Evolutionary conservation across 768 basidiomycete species (phyloP), one percentile per base, ranked within the genome.

Genomic region (Kwoniella dejecticola): DNA sequence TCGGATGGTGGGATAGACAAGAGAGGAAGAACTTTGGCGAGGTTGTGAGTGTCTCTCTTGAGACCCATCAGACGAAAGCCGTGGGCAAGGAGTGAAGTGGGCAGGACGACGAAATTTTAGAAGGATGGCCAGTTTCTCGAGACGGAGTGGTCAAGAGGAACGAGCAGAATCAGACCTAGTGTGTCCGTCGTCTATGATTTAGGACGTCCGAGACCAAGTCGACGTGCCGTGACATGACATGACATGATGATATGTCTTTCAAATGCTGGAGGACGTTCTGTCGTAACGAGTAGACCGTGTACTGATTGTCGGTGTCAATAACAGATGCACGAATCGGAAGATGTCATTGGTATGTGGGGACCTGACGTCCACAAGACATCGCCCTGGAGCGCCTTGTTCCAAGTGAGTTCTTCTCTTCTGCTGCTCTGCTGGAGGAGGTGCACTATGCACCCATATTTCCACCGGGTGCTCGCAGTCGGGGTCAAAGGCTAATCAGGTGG

Each of bases 1-100:
- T 65, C 44, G 76, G 77, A 40, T 81, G 80, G 80, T 80, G 79
- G 79, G 81, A 81, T 63, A 47, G 66, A 45, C 81, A 81, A 61
- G 80, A 81, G 62, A 69, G 80, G 24, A 71, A 73, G 61, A 79
- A 80, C 75, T 80, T 77, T 64, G 76, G 76, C 40, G 80, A 81
- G 64, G 74, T 77, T 27, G 80, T 81, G 29, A 63, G 79, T 70
- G n/a, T n/a, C n/a, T n/a, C n/a, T n/a, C n/a, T n/a, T n/a, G n/a
- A n/a, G n/a, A n/a, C n/a, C n/a, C n/a, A n/a, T n/a, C n/a, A n/a
- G n/a, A n/a, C n/a, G 45, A 26, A 24, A 47, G 24, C 21, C 21
- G 19, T 47, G 24, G 6, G 11, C 42, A 44, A 44, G 19, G 42
- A n/a, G n/a, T n/a, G n/a, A n/a, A n/a, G n/a, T n/a, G n/a, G n/a